Percentiles rank a stretch among this genome's conserved stretches.
These are phyloP conservation scores for Thalassiosira livingstoniorum DNA, from an alignment of 352 stramenopile genomes.

Conservation along the genomic window DNA sequence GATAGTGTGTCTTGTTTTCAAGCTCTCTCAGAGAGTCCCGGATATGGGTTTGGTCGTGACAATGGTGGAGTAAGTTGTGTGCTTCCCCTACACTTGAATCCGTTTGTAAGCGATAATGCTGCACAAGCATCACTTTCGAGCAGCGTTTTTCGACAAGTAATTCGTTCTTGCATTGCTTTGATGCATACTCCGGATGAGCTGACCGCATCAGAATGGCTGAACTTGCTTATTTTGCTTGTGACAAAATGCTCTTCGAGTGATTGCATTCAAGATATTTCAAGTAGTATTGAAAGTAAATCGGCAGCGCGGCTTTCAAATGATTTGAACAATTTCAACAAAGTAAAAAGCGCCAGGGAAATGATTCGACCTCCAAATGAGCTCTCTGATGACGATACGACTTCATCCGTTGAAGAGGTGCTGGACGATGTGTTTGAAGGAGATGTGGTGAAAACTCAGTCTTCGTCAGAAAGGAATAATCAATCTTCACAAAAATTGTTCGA, in stretches of 20 bases:
- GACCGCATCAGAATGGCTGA: conserved; percentile 77
- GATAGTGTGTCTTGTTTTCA: conserved; percentile 72
- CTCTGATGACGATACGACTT: conserved; percentile 54
- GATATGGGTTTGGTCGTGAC: conserved; percentile 80
- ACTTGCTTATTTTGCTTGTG: conserved; percentile 76
- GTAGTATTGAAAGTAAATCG: conserved; percentile 78
- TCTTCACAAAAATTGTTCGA: neutral
- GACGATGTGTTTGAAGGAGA: neutral
- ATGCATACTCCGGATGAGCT: conserved; percentile 75
- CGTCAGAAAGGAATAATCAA: neutral
- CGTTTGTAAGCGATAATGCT: conserved; percentile 79
- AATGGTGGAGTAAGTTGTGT: conserved; percentile 63
- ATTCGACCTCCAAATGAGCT: conserved; percentile 59
- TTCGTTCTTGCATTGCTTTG: conserved; percentile 71
- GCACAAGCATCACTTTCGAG: conserved; percentile 77
- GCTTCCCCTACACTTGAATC: conserved; percentile 79
- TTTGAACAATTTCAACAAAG: conserved; percentile 56
- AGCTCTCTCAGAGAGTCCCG: conserved; percentile 82
- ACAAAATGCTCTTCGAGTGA: conserved; percentile 85
- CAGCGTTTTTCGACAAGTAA: conserved; percentile 80
- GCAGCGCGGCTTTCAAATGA: conserved; percentile 44
- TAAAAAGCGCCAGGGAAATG: conserved; percentile 62
- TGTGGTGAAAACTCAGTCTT: neutral
- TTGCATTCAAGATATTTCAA: conserved; percentile 75
- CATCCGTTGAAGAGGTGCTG: conserved; percentile 32